Percentiles rank a stretch among this genome's conserved stretches.
These are phyloP conservation scores for Vicia sativa DNA, from an alignment of 306 rosid genomes.

Conservation along the genomic window DNA sequence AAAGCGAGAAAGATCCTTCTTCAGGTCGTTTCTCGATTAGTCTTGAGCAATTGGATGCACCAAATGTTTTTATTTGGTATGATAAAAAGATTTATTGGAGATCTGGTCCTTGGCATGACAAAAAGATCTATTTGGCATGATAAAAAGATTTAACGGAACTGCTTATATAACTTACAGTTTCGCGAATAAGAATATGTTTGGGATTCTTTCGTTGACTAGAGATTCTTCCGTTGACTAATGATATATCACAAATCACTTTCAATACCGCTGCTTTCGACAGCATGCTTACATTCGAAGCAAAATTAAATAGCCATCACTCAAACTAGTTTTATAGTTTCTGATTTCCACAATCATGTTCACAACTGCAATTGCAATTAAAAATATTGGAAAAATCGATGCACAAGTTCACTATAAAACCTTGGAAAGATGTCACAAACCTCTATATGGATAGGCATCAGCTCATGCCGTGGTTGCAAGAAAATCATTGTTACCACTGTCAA, in stretches of 20 bases:
- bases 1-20: slow-evolving; percentile 38
- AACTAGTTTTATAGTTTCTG: neutral
- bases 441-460: slow-evolving; percentile 78
- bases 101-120: slow-evolving; percentile 60
- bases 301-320: neutral
- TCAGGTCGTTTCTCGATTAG: slow-evolving; percentile 22
- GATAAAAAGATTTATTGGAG: slow-evolving; percentile 41
- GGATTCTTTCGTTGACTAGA: slow-evolving; percentile 3
- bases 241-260: slow-evolving; percentile 90
- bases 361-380: neutral
- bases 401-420: neutral
- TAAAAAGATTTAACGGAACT: slow-evolving; percentile 25
- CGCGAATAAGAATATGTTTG: neutral
- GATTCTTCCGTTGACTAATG: no score
- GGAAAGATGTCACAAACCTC: slow-evolving; percentile 61
- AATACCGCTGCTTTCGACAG: slow-evolving; percentile 83
- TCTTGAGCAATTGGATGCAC: slow-evolving; percentile 14
- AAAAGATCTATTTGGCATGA: slow-evolving; percentile 28
- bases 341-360: neutral
- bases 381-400: no score
- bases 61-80: slow-evolving; percentile 39
- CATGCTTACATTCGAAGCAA: slow-evolving; percentile 54
- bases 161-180: slow-evolving; percentile 3
- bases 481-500: slow-evolving; percentile 88
- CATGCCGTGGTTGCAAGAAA: slow-evolving; percentile 80